Percentiles rank a stretch among this genome's conserved stretches.
These are phyloP conservation scores for Mrakia hoshinonis DNA, from an alignment of 768 basidiomycete genomes.

Conservation along the genomic window DNA sequence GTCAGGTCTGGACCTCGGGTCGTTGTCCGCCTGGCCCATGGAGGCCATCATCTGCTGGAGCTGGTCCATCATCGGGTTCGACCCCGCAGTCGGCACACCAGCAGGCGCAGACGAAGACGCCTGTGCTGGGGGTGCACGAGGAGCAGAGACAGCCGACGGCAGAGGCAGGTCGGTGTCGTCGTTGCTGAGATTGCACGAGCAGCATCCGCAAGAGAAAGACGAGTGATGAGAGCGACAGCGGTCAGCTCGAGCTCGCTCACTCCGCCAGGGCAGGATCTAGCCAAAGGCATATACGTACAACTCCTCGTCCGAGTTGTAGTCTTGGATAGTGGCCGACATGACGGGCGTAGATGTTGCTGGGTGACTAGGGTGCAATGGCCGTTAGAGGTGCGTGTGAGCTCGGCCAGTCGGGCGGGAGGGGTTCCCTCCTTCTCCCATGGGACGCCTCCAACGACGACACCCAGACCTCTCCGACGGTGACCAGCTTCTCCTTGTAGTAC, in stretches of 20 bases:
- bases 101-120: not conserved
- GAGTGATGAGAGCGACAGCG: not conserved
- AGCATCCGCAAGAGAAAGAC: not conserved
- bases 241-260: not conserved
- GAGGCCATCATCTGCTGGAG: constrained; percentile 28
- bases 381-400: not conserved
- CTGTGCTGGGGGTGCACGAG: not conserved
- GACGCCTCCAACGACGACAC: no score
- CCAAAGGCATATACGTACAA: not conserved
- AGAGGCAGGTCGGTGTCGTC: constrained; percentile 29
- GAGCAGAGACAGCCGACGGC: constrained; percentile 4
- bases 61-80: constrained; percentile 23
- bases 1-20: not conserved
- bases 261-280: not conserved
- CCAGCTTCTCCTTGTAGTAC: no score
- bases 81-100: not conserved
- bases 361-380: not conserved
- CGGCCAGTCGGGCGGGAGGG: no score
- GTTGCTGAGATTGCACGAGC: constrained; percentile 1
- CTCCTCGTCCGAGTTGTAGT: constrained; percentile 27
- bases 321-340: constrained; percentile 24
- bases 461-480: no score
- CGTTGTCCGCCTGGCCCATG: constrained; percentile 10
- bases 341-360: not conserved
- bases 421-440: no score